phyloP scores from a whole-genome alignment of 2,329 filamentous ascomycete genomes.

The Xylariomycetidae sp. region DNA sequence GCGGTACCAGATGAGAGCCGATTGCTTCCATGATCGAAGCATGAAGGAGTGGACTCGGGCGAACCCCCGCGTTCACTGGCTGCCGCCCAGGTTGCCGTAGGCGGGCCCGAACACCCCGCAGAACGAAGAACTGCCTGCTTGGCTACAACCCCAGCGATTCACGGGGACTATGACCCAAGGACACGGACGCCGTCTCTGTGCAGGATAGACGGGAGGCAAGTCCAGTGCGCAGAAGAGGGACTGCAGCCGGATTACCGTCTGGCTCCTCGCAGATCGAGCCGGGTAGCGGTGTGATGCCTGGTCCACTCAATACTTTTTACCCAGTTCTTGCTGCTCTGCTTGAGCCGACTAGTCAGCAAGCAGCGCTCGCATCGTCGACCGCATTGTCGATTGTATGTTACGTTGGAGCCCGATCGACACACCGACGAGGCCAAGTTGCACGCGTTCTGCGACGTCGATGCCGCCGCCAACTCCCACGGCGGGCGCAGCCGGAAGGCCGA shows the following conservation, averaged over 20 bases:
- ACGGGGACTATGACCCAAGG: constrained; percentile 95
- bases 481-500: constrained; percentile 89
- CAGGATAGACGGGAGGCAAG: constrained; percentile 47
- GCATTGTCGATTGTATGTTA: too few relatives aligned
- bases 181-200: constrained; percentile 93
- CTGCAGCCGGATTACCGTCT: too few relatives aligned
- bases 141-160: constrained; percentile 95
- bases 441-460: constrained; percentile 92
- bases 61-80: constrained; percentile 66
- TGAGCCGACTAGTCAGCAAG: too few relatives aligned
- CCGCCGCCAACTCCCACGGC: constrained; percentile 84
- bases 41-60: constrained; percentile 75
- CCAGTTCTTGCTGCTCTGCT: too few relatives aligned
- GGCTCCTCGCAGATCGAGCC: too few relatives aligned
- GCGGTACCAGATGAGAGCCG: too few relatives aligned
- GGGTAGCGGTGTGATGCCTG: too few relatives aligned
- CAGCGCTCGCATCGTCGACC: too few relatives aligned
- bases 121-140: constrained; percentile 37
- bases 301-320: too few relatives aligned
- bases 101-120: too few relatives aligned
- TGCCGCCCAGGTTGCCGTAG: constrained; percentile 17
- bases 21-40: constrained; percentile 81
- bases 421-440: constrained; percentile 91
- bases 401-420: constrained; percentile 74
- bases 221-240: constrained; percentile 52